These are phyloP conservation scores for Infundibulicybe gibba DNA, from an alignment of 768 basidiomycete species.

Conservation along the genomic window DNA sequence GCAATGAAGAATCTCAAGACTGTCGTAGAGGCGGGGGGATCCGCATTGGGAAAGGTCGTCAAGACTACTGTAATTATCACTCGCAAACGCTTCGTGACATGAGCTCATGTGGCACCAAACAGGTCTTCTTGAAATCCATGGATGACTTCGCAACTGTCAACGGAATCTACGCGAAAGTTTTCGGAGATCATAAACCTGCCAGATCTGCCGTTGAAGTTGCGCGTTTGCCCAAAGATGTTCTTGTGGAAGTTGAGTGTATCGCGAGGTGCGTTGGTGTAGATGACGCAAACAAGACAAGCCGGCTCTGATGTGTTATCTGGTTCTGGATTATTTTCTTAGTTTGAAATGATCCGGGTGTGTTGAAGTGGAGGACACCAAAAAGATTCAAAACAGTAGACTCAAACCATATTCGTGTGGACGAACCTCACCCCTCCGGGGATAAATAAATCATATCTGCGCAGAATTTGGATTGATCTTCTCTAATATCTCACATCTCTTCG, in stretches of 20 bases:
- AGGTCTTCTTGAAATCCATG: conserved; percentile 95
- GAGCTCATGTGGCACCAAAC: background rate
- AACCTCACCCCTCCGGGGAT: no score
- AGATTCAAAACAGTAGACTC: background rate
- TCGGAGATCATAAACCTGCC: conserved; percentile 90
- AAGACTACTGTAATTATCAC: conserved; percentile 75
- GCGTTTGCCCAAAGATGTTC: conserved; percentile 84
- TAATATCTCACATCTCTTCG: conserved; percentile 64
- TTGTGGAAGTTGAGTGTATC: conserved; percentile 91
- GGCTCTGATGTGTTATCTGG: background rate
- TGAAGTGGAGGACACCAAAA: background rate
- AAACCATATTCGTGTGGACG: no score
- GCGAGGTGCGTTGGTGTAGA: conserved; percentile 51
- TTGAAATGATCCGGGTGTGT: conserved; percentile 22
- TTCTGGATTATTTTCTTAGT: conserved; percentile 14
- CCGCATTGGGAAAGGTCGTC: conserved; percentile 74
- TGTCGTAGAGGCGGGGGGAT: conserved; percentile 80
- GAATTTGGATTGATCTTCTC: background rate
- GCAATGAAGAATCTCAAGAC: conserved; percentile 83
- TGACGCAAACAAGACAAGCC: background rate
- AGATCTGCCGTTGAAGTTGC: conserved; percentile 89
- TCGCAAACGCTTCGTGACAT: background rate
- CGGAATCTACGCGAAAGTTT: conserved; percentile 76
- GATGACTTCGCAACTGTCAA: conserved; percentile 86
- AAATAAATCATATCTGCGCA: no score